Base-by-base conservation (phyloP, 169 alveolate genomes). In the Babesia ovata region DNA sequence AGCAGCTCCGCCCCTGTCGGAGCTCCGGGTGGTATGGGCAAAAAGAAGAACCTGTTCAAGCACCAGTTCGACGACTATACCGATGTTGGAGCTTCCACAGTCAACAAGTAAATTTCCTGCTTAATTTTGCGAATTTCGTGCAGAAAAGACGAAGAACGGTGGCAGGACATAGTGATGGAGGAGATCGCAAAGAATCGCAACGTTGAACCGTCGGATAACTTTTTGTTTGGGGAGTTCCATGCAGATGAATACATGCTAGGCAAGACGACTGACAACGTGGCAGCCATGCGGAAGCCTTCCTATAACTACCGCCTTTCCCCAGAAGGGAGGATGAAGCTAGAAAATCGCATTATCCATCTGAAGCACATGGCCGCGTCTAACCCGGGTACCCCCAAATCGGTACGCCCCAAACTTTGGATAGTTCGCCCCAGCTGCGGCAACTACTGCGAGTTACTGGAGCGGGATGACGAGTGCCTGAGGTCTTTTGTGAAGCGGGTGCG, bases 401-500 rank as follows among this genome's bases (percentile, higher is more conserved):
- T 36, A 0, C 70, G 69, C 21, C 86, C 86, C 17, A 83, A 36
- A 9, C 86, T 83, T 12, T 83, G 90, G 90, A 83, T 83, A 19
- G 75, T 83, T 12, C 44, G 90, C 0, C 56, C 90, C 17, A 24
- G 73, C 16, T 39, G 53, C 86, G 93, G 93, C 19, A 86, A 88
- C 84, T 87, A 87, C 75, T 87, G 93, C 69, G 87, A 87, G 58
- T 62, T 87, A 33, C 65, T 87, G 54, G 70, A 85, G 66, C 62
- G 82, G 44, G 93, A 87, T 49, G 79, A 46, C 21, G 85, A 57
- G 19, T 83, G 87, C 7, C 46, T 87, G 28, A 29, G 72, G 52
- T 60, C 91, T 48, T 91, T 87, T 28, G 93, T 86, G 33, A 44
- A 63, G 36, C 54, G 83, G 2, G 81, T 86, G 36, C 74, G 93